Conservation (phyloP, 495 filamentous ascomycete genomes). For the Penicillium angulare region DNA sequence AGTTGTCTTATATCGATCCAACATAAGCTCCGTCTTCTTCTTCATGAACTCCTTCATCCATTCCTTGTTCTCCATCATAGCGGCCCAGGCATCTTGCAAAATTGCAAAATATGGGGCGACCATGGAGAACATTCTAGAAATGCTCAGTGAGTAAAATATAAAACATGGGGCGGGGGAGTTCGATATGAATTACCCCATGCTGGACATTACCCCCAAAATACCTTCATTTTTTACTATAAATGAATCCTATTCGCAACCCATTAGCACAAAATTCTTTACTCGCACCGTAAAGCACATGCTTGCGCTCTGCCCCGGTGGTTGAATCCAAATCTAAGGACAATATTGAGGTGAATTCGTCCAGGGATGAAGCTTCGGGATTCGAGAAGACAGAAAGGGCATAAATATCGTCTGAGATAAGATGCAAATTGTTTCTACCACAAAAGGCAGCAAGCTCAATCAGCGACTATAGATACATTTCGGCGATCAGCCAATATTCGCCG, state of each 20-base stretch:
- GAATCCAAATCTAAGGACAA: not conserved
- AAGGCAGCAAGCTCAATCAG: not conserved
- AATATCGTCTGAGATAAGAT: not conserved
- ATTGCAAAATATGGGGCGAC: conserved; percentile 23
- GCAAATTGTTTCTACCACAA: not conserved
- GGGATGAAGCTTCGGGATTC: not conserved
- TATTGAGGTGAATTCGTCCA: not conserved
- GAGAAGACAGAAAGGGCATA: not conserved
- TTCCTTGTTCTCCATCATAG: conserved; percentile 37
- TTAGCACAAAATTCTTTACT: not conserved
- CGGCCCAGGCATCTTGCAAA: conserved; percentile 26
- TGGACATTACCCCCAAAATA: conserved; percentile 29
- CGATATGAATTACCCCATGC: conserved; percentile 16
- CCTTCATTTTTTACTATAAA: conserved; percentile 4
- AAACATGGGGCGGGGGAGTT: not conserved
- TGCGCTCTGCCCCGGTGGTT: not conserved
- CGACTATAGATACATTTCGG: too few species aligned
- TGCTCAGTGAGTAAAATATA: not conserved
- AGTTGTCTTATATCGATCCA: conserved; percentile 11
- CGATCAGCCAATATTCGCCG: too few species aligned
- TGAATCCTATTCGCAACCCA: not conserved
- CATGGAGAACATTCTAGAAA: conserved; percentile 35
- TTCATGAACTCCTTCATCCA: conserved; percentile 27
- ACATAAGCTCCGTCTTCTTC: conserved; percentile 9
- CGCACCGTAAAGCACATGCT: not conserved